Evolutionary conservation across 306 rosid species (phyloP).

Genomic region (Rosa persica): DNA sequence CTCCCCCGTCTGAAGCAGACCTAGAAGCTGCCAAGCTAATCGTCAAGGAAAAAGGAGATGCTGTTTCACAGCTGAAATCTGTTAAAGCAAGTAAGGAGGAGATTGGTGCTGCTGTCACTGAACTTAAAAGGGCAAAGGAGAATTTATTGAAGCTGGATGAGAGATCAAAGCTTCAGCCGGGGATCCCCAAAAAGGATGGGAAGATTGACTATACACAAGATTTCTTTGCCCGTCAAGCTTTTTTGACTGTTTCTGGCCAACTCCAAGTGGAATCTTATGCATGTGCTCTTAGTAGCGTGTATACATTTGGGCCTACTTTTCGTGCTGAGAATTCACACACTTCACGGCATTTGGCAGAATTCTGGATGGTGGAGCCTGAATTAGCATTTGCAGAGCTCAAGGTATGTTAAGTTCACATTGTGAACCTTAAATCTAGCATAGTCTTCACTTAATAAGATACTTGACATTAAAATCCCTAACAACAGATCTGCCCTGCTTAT

Average conservation of each 20-base stretch:
- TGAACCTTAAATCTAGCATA: not conserved
- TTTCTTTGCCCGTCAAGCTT: slow-evolving; percentile 98
- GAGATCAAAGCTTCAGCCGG: slow-evolving; percentile 83
- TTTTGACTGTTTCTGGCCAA: slow-evolving; percentile 95
- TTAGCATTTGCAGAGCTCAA: slow-evolving; percentile 88
- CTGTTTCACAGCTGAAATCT: slow-evolving; percentile 68
- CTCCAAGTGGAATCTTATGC: slow-evolving; percentile 92
- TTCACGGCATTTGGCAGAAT: slow-evolving; percentile 94
- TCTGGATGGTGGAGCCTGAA: slow-evolving; percentile 99
- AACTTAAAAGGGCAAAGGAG: slow-evolving; percentile 77
- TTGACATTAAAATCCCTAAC: not conserved
- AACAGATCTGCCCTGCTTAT: not conserved
- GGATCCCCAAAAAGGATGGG: slow-evolving; percentile 83
- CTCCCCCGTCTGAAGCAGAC: slow-evolving; percentile 77
- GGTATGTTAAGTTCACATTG: slow-evolving; percentile 39
- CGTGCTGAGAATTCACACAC: slow-evolving; percentile 99
- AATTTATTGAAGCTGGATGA: slow-evolving; percentile 56
- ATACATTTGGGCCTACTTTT: slow-evolving; percentile 96
- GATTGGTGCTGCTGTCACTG: slow-evolving; percentile 58
- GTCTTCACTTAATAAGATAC: not conserved
- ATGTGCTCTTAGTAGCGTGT: slow-evolving; percentile 83
- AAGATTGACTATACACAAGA: slow-evolving; percentile 77
- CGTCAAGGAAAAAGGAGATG: slow-evolving; percentile 69
- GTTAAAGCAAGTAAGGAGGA: slow-evolving; percentile 66
- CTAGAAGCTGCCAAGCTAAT: slow-evolving; percentile 62